phyloP scores from a whole-genome alignment of 257 asterid species.

The Solanum megistacrolobum region DNA sequence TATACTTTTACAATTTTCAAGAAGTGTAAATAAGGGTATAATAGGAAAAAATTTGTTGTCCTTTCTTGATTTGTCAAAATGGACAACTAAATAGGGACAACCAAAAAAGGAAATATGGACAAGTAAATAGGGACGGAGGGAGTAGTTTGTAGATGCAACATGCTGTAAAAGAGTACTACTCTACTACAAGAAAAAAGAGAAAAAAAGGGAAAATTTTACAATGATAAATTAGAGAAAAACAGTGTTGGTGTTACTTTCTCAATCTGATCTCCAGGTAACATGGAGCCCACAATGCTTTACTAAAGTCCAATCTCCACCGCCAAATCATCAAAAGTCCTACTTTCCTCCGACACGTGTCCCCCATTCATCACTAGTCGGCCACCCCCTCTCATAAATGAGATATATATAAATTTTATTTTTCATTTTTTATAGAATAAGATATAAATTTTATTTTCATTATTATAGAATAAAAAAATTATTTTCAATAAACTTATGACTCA shows the following conservation, averaged over 20 bases:
- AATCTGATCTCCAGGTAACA: not conserved
- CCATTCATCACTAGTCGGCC: not conserved
- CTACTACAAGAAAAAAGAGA: not conserved
- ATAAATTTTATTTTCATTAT: not conserved
- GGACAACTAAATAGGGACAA: too few species aligned
- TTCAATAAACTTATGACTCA: not conserved
- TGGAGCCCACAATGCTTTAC: constrained; percentile 3
- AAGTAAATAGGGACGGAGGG: too few species aligned
- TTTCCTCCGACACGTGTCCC: constrained; percentile 13
- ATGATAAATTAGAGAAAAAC: not conserved
- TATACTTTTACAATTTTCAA: too few species aligned
- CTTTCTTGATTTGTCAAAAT: too few species aligned
- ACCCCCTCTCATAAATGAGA: not conserved
- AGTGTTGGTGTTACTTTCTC: not conserved
- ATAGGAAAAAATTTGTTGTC: too few species aligned
- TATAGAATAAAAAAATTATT: not conserved
- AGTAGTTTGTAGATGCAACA: not conserved
- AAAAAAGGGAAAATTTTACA: not conserved
- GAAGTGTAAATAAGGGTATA: too few species aligned
- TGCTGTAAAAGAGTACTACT: not conserved
- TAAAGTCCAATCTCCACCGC: constrained; percentile 18
- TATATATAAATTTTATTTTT: too few species aligned
- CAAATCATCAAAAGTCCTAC: not conserved
- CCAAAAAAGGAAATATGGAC: too few species aligned
- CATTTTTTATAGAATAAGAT: not conserved